phyloP scores from a whole-genome alignment of 2,329 filamentous ascomycete species.

The Boeremia lycopersici region DNA sequence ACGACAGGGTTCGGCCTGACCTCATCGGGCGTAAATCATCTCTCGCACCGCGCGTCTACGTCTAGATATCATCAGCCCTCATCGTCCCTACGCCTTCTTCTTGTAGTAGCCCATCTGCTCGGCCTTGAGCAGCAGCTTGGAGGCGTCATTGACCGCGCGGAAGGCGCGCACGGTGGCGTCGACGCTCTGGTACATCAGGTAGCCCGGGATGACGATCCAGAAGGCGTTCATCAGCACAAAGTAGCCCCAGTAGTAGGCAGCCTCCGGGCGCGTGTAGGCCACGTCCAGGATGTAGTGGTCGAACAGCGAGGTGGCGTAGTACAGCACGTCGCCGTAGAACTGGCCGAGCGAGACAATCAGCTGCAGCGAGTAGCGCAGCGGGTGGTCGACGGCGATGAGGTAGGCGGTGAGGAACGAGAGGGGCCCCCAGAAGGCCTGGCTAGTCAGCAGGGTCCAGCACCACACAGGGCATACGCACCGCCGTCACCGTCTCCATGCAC shows the following conservation, averaged over 20 bases:
- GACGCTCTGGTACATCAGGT: slow-evolving; percentile 44
- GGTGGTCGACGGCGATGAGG: slow-evolving; percentile 59
- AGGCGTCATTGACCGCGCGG: slow-evolving; percentile 42
- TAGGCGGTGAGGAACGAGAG: slow-evolving; percentile 63
- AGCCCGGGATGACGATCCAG: slow-evolving; percentile 66
- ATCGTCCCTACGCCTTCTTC: slow-evolving; percentile 28
- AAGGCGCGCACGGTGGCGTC: slow-evolving; percentile 43
- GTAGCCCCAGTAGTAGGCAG: slow-evolving; percentile 70
- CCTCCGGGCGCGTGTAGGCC: slow-evolving; percentile 65
- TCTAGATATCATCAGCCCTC: background rate
- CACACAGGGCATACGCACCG: slow-evolving; percentile 57
- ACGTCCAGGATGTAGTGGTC: slow-evolving; percentile 62
- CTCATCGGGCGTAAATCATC: background rate
- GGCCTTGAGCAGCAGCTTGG: slow-evolving; percentile 38
- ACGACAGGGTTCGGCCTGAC: too few relatives aligned
- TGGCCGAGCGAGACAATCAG: slow-evolving; percentile 67
- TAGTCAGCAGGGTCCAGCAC: background rate
- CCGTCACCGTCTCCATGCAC: slow-evolving; percentile 85
- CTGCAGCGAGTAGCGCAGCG: slow-evolving; percentile 65
- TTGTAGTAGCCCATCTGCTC: slow-evolving; percentile 35
- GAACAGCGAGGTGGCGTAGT: slow-evolving; percentile 68
- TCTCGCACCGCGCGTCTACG: background rate
- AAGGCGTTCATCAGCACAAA: slow-evolving; percentile 70
- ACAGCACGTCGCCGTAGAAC: slow-evolving; percentile 68
- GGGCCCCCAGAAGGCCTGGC: slow-evolving; percentile 66